phyloP scores from a whole-genome alignment of 208 protist species.

The Trypanosoma rangeli region DNA sequence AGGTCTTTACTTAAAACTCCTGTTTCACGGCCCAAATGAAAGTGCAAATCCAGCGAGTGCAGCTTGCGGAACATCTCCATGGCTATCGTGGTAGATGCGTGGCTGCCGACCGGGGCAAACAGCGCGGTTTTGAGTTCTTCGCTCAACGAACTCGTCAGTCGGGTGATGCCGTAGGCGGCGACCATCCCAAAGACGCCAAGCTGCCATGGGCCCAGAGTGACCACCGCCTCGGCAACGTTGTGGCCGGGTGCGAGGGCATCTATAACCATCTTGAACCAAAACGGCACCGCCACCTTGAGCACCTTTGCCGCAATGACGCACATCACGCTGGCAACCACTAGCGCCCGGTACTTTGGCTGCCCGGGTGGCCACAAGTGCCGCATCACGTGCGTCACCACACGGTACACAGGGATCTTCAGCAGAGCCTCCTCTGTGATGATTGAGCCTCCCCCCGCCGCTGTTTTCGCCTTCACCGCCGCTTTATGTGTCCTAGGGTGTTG shows the following conservation, averaged over 20 bases:
- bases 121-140: constrained; percentile 91
- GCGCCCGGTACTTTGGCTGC: constrained; percentile 52
- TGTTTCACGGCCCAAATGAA: constrained; percentile 90
- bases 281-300: constrained; percentile 86
- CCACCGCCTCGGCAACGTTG: constrained; percentile 29
- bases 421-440: constrained; percentile 4
- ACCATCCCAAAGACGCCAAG: constrained; percentile 84
- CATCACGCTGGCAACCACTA: constrained; percentile 74
- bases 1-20: constrained; percentile 90
- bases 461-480: neutral
- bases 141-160: constrained; percentile 65
- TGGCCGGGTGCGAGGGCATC: constrained; percentile 67
- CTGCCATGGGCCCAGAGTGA: constrained; percentile 49
- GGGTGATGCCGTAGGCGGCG: constrained; percentile 83
- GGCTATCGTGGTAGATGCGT: constrained; percentile 78
- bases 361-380: constrained; percentile 82
- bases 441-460: neutral
- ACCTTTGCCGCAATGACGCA: constrained; percentile 83
- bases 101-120: constrained; percentile 88
- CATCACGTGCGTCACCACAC: constrained; percentile 75
- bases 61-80: constrained; percentile 91
- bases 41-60: constrained; percentile 83
- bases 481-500: neutral
- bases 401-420: constrained; percentile 55
- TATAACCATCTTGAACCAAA: constrained; percentile 91